Evolutionary conservation across 2,329 filamentous ascomycete species (phyloP).

Genomic region (Verticillium zaregamsianum): DNA sequence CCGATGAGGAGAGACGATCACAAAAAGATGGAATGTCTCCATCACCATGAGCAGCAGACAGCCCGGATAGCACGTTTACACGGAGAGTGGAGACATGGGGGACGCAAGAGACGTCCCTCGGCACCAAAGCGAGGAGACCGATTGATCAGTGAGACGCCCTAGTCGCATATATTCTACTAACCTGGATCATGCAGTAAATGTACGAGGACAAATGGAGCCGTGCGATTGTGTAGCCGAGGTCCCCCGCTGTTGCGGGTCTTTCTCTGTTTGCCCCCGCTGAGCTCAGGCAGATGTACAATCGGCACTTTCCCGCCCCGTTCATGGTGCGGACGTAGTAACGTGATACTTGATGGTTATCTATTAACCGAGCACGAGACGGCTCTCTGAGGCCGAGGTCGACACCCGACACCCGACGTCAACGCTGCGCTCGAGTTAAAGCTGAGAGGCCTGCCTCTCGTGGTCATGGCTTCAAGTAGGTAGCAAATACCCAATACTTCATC

Average conservation of each 20-base stretch:
- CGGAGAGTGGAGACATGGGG: too few relatives aligned
- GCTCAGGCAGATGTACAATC: background rate
- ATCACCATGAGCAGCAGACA: too few relatives aligned
- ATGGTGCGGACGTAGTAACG: background rate
- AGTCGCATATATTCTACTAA: too few relatives aligned
- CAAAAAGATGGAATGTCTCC: too few relatives aligned
- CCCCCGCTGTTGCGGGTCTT: background rate
- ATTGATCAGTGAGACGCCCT: too few relatives aligned
- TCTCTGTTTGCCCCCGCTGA: background rate
- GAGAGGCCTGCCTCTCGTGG: background rate
- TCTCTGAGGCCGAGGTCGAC: constrained; percentile 8
- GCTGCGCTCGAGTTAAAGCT: background rate
- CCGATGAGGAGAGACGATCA: too few relatives aligned
- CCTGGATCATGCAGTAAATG: too few relatives aligned
- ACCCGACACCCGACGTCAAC: constrained; percentile 19
- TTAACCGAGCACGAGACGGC: constrained; percentile 1
- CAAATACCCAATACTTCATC: background rate
- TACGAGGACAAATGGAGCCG: too few relatives aligned
- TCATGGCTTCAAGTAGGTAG: background rate
- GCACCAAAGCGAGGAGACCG: too few relatives aligned
- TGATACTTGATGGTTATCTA: background rate
- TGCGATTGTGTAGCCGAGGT: background rate
- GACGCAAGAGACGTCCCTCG: too few relatives aligned
- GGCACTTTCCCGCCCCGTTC: background rate
- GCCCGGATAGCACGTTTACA: too few relatives aligned